Conservation (phyloP, 768 basidiomycete species). For the Cyathus striatus region DNA sequence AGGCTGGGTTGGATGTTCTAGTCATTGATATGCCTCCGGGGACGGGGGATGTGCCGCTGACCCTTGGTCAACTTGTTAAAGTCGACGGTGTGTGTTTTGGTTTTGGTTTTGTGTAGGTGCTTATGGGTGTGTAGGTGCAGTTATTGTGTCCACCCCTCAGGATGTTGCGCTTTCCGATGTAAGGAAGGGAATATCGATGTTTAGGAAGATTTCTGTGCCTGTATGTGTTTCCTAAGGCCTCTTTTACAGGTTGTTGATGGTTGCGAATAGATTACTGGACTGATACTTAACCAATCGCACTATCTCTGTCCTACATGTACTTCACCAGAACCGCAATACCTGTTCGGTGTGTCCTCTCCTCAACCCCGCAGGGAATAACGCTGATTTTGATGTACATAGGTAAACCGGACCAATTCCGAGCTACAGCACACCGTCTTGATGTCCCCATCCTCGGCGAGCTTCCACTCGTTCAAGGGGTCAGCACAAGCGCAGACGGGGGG, state of each 20-base stretch:
- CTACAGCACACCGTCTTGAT: constrained; percentile 49
- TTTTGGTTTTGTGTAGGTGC: background rate
- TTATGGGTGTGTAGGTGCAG: constrained; percentile 56
- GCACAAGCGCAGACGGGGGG: constrained; percentile 67
- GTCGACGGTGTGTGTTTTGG: constrained; percentile 61
- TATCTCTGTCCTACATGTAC: constrained; percentile 75
- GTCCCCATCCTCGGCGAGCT: constrained; percentile 74
- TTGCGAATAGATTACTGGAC: constrained; percentile 66
- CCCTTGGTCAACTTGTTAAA: constrained; percentile 79
- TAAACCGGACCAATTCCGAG: constrained; percentile 55
- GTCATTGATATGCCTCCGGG: constrained; percentile 97
- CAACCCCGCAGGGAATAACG: constrained; percentile 24
- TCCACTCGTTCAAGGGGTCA: constrained; percentile 74
- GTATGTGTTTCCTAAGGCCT: constrained; percentile 36
- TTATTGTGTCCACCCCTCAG: constrained; percentile 95
- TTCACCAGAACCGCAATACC: constrained; percentile 34
- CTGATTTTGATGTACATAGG: constrained; percentile 50
- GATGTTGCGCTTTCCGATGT: constrained; percentile 91
- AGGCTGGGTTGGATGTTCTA: constrained; percentile 68
- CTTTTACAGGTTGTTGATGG: background rate
- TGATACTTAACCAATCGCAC: constrained; percentile 85
- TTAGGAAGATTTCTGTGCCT: constrained; percentile 82
- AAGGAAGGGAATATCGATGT: constrained; percentile 89
- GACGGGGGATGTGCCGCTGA: constrained; percentile 93
- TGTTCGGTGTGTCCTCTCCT: constrained; percentile 17